Base-by-base conservation (phyloP, 352 stramenopile species). In the Phytophthora kernoviae region DNA sequence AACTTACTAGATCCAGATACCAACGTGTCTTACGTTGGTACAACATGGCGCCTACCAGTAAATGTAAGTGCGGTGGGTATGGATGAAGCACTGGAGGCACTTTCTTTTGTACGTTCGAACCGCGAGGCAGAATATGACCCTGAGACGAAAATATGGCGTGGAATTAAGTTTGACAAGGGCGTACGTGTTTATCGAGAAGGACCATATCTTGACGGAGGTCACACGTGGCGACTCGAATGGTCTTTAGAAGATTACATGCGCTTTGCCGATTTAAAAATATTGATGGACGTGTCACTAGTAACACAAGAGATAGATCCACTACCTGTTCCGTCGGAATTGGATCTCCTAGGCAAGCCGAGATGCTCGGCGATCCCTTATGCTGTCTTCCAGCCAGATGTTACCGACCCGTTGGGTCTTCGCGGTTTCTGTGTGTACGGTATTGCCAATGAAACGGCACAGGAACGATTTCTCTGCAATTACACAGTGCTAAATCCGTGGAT, bases 391-490 rank as follows among this genome's bases (percentile, higher is more conserved):
- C 18, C 48, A 1, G 80, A 91, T 20, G 15, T 11, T 10, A 84
- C 62, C 1, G 81, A 91, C 30, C 47, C 70, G 1, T 81, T 90
- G 33, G 67, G 65, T 0, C 52, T 90, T 5, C 77, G 80, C 1
- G 84, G 84, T 4, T 59, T 47, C 22, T 93, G 81, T 32, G 77
- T 88, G 3, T 93, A 93, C 34, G 80, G 81, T 39, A 64, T 93
- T 26, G 73, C 70, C 0, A 87, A 81, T 17, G 72, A 73, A 14
- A 83, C 83, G 1, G 68, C 64, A 10, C 81, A 91, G n/a, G 81
- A 93, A 42, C 74, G 81, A 1, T 90, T 85, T 21, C 57, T 93
- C 5, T 93, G 84, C 51, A 93, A 93, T 44, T 88, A 78, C 42
- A 93, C 84, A 0, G 73, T 93, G 1, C 34, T 71, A 27, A 87